A percentile compares a stretch with the other conserved stretches of the same genome.
Conservation (phyloP, 2,329 filamentous ascomycete species). For the Ciborinia camelliae region DNA sequence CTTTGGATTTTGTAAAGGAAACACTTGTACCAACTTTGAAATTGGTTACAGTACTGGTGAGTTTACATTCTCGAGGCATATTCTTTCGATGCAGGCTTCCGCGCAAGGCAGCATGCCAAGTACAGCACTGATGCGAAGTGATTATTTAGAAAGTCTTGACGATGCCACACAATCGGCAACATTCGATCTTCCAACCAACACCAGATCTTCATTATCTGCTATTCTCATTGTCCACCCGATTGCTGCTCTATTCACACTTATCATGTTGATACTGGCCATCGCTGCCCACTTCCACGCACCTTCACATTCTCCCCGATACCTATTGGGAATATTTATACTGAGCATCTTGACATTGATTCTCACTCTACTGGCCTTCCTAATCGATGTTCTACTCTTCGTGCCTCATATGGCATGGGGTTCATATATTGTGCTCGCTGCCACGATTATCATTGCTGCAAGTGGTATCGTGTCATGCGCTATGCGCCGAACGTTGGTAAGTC, state of each 20-base stretch:
- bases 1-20: slow-evolving; percentile 76
- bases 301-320: slow-evolving; percentile 84
- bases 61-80: neutral
- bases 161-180: slow-evolving; percentile 29
- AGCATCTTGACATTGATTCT: slow-evolving; percentile 81
- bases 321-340: slow-evolving; percentile 81
- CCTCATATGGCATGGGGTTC: slow-evolving; percentile 93
- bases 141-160: slow-evolving; percentile 30
- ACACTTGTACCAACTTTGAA: slow-evolving; percentile 65
- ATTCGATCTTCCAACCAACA: slow-evolving; percentile 55
- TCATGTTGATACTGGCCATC: slow-evolving; percentile 77
- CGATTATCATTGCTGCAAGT: slow-evolving; percentile 77
- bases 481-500: slow-evolving; percentile 84
- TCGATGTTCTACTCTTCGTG: slow-evolving; percentile 92
- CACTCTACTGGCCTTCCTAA: slow-evolving; percentile 80
- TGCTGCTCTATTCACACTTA: slow-evolving; percentile 77
- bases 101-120: neutral
- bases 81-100: neutral
- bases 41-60: slow-evolving; percentile 84
- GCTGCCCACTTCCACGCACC: slow-evolving; percentile 83
- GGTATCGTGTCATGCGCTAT: slow-evolving; percentile 90
- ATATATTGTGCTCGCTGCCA: slow-evolving; percentile 87
- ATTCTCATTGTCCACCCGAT: slow-evolving; percentile 92
- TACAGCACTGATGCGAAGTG: slow-evolving; percentile 1
- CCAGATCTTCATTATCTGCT: slow-evolving; percentile 67